A percentile compares a stretch with the other conserved stretches of the same genome.
These are phyloP conservation scores for Colletotrichum tanaceti DNA, from an alignment of 2,329 filamentous ascomycete species.

Conservation along the genomic window DNA sequence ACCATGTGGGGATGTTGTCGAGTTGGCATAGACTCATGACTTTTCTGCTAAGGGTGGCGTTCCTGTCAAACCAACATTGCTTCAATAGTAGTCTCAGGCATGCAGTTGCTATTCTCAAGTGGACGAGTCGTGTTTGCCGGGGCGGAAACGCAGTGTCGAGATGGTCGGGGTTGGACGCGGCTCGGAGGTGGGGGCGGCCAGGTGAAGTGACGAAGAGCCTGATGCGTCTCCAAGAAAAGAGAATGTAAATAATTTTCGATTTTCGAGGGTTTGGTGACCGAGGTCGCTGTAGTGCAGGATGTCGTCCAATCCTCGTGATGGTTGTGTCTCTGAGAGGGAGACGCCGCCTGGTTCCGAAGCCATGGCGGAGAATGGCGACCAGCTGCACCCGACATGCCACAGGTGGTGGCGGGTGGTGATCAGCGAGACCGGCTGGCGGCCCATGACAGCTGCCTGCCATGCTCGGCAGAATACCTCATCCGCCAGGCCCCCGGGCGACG, in stretches of 20 bases:
- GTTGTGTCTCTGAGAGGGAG: neutral
- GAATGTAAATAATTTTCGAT: neutral
- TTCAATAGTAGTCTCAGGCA: neutral
- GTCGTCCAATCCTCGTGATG: constrained; percentile 4
- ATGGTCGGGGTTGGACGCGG: neutral
- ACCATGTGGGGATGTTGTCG: neutral
- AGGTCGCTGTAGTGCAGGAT: neutral
- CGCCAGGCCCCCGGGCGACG: constrained; percentile 1
- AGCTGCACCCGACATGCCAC: neutral
- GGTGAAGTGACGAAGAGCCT: neutral
- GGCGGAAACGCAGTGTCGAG: neutral
- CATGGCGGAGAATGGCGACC: constrained; percentile 4
- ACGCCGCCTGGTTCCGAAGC: neutral
- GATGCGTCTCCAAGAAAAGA: neutral
- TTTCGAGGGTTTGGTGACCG: neutral
- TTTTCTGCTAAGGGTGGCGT: neutral
- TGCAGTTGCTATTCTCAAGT: neutral
- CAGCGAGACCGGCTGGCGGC: neutral
- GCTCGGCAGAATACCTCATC: neutral
- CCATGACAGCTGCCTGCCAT: neutral
- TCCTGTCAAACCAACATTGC: neutral
- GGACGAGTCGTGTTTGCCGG: neutral
- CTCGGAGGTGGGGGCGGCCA: too few relatives aligned
- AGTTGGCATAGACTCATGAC: neutral
- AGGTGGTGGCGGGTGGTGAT: constrained; percentile 16